These are phyloP conservation scores for Yamadazyma paraphyllophila DNA, from an alignment of 805 yeast genomes.

Conservation along the genomic window DNA sequence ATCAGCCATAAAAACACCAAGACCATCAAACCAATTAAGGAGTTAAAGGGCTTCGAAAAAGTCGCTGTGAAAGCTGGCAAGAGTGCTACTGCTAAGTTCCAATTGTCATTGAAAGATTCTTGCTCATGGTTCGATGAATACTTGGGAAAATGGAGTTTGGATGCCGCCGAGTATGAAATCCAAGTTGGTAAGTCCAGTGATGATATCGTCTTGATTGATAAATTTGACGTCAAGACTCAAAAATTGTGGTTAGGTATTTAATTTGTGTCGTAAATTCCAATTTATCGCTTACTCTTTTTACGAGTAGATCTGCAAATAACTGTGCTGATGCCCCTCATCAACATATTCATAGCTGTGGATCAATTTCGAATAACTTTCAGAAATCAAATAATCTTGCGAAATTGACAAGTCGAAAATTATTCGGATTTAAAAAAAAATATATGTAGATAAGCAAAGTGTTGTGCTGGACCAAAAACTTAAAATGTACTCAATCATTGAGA, in stretches of 20 bases:
- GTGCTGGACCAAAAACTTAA: too few relatives aligned
- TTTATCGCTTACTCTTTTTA: not conserved
- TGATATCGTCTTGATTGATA: constrained; percentile 20
- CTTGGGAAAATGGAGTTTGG: constrained; percentile 48
- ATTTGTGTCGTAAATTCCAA: not conserved
- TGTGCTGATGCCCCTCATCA: too few relatives aligned
- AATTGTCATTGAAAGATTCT: constrained; percentile 43
- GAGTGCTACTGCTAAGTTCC: constrained; percentile 33
- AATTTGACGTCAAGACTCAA: constrained; percentile 14
- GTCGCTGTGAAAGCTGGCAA: constrained; percentile 47
- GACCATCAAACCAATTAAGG: constrained; percentile 55
- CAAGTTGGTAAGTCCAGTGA: constrained; percentile 43
- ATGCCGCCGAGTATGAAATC: constrained; percentile 50
- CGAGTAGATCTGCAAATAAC: too few relatives aligned
- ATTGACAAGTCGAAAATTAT: not conserved
- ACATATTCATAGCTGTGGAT: too few relatives aligned
- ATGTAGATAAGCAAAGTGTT: too few relatives aligned
- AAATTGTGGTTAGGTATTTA: constrained; percentile 17
- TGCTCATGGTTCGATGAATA: constrained; percentile 56
- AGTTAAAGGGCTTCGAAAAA: constrained; percentile 58
- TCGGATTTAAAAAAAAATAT: too few relatives aligned
- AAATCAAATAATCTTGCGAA: not conserved
- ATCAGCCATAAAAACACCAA: constrained; percentile 36
- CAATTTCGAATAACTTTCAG: too few relatives aligned
- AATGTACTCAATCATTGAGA: too few relatives aligned